Evolutionary conservation across 2,329 filamentous ascomycete genomes (phyloP).

Genomic region (Myotisia sp.): DNA sequence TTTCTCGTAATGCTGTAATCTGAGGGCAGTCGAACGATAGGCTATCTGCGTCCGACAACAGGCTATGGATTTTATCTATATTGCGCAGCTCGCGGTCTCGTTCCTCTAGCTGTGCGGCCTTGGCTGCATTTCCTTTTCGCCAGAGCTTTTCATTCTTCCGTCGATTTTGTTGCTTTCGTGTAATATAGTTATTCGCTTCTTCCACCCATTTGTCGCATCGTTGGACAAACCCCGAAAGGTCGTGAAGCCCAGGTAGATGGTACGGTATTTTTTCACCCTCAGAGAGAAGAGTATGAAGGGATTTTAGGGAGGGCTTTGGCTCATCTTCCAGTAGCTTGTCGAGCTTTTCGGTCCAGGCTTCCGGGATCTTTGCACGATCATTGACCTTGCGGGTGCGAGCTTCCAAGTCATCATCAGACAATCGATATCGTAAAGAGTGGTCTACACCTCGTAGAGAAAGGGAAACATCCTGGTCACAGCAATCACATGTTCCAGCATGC

Average conservation of each 20-base stretch:
- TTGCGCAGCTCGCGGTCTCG: conserved; percentile 71
- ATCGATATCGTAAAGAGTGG: conserved; percentile 65
- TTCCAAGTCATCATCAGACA: conserved; percentile 55
- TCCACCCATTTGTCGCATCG: conserved; percentile 97
- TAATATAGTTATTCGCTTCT: conserved; percentile 89
- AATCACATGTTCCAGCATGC: conserved; percentile 67
- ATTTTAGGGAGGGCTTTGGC: conserved; percentile 70
- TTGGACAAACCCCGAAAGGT: conserved; percentile 79
- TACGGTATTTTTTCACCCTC: conserved; percentile 96
- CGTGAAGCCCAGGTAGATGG: conserved; percentile 65
- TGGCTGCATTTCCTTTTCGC: conserved; percentile 55
- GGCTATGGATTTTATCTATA: conserved; percentile 71
- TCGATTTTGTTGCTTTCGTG: conserved; percentile 92
- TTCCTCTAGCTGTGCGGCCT: conserved; percentile 71
- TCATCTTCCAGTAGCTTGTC: conserved; percentile 72
- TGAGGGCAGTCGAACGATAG: conserved; percentile 90
- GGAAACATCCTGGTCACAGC: conserved; percentile 55
- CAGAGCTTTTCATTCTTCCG: conserved; percentile 85
- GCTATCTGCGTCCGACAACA: conserved; percentile 69
- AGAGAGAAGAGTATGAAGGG: conserved; percentile 65
- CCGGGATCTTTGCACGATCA: conserved; percentile 74
- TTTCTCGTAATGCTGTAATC: conserved; percentile 71
- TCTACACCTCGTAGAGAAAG: conserved; percentile 55
- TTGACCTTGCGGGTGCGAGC: conserved; percentile 58
- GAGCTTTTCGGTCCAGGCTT: conserved; percentile 82